phyloP scores from a whole-genome alignment of 306 rosid genomes.

The Erythrophleum fordii region DNA sequence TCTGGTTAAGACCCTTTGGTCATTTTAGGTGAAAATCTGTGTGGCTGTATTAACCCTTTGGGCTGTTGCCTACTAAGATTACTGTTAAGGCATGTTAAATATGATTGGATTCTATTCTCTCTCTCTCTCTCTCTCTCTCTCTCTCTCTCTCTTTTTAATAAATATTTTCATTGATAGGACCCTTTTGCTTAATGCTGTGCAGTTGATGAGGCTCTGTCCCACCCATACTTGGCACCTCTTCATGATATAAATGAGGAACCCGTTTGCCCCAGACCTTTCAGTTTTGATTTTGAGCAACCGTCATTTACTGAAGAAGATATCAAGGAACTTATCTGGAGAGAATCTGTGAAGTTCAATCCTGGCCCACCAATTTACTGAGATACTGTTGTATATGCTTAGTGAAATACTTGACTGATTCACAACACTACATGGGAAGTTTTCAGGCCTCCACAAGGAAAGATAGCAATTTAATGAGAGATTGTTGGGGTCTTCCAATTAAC shows the following conservation, averaged over 20 bases:
- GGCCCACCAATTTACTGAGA: conserved; percentile 66
- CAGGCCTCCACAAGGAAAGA: conserved; percentile 1
- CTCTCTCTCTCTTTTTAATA: not conserved
- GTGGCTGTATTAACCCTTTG: too few species aligned
- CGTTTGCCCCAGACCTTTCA: conserved; percentile 75
- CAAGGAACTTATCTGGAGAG: conserved; percentile 96
- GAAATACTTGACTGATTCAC: conserved; percentile 38
- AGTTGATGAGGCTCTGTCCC: conserved; percentile 91
- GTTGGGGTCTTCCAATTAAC: conserved; percentile 14
- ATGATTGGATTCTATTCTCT: conserved; percentile 9
- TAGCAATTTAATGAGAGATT: conserved; percentile 29
- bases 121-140: too few species aligned
- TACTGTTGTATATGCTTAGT: conserved; percentile 41
- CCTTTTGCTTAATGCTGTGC: conserved; percentile 37
- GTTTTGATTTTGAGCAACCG: conserved; percentile 91
- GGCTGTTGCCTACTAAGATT: not conserved
- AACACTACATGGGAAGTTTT: conserved; percentile 23
- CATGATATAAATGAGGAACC: conserved; percentile 92
- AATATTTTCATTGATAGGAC: conserved; percentile 1
- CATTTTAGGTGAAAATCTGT: not conserved
- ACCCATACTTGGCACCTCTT: conserved; percentile 93
- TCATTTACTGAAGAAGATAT: conserved; percentile 83
- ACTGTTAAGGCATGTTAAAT: not conserved
- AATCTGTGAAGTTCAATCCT: conserved; percentile 77
- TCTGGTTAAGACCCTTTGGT: too few species aligned